phyloP scores from a whole-genome alignment of 2,329 filamentous ascomycete species.

The Fusarium anguioides region DNA sequence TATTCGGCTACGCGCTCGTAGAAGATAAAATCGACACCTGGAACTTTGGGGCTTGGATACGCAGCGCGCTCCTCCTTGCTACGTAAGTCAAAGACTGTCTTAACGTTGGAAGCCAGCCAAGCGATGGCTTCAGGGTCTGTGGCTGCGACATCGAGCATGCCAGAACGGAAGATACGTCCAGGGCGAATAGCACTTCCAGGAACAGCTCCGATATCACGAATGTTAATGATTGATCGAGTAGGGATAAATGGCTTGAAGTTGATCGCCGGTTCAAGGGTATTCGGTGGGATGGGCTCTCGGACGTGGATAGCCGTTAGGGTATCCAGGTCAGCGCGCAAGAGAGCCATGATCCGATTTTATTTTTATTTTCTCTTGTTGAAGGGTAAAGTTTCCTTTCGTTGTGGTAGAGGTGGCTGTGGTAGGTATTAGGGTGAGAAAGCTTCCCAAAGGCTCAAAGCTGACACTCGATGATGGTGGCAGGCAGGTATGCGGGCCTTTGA shows the following conservation, averaged over 20 bases:
- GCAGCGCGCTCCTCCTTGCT: conserved; percentile 55
- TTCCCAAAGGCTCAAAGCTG: background rate
- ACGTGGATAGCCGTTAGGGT: conserved; percentile 58
- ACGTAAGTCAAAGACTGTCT: conserved; percentile 64
- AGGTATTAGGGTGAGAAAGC: background rate
- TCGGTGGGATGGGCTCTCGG: conserved; percentile 51
- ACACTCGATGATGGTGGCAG: background rate
- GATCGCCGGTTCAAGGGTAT: conserved; percentile 52
- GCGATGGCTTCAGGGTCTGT: conserved; percentile 48
- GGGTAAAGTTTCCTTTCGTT: background rate
- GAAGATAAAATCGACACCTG: conserved; percentile 61
- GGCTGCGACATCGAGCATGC: conserved; percentile 52
- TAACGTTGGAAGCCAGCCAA: conserved; percentile 53
- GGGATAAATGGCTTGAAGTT: conserved; percentile 59
- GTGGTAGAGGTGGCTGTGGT: background rate
- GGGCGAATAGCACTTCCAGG: conserved; percentile 55
- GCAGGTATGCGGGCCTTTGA: too few species aligned
- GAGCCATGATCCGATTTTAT: conserved; percentile 26
- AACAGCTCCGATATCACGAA: conserved; percentile 62
- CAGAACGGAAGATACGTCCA: conserved; percentile 60
- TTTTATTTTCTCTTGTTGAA: background rate
- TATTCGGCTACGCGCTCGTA: conserved; percentile 50
- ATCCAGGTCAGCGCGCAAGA: conserved; percentile 45
- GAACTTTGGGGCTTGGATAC: conserved; percentile 58
- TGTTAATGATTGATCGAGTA: conserved; percentile 61